phyloP scores from a whole-genome alignment of 2,329 filamentous ascomycete species.

The Iodosphaeria phyllophila region DNA sequence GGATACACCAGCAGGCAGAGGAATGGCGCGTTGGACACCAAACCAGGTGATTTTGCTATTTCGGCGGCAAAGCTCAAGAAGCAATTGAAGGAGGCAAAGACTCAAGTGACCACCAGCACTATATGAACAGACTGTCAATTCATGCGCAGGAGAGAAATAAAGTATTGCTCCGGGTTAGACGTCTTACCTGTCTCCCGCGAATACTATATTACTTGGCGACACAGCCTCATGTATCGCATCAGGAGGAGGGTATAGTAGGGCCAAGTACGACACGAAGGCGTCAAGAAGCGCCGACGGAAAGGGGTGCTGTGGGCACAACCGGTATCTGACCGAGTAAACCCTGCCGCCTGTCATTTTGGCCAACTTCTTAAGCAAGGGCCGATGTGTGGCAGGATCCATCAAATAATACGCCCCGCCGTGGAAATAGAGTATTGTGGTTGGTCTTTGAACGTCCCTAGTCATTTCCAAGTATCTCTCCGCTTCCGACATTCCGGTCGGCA shows the following conservation, averaged over 20 bases:
- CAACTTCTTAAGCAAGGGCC: constrained; percentile 36
- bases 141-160: too few relatives aligned
- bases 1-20: constrained; percentile 46
- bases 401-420: constrained; percentile 62
- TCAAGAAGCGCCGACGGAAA: constrained; percentile 63
- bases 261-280: constrained; percentile 52
- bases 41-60: constrained; percentile 36
- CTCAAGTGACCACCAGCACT: constrained; percentile 57
- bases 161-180: not conserved
- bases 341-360: constrained; percentile 49
- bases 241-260: constrained; percentile 51
- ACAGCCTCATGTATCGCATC: constrained; percentile 50
- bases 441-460: constrained; percentile 46
- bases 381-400: constrained; percentile 50
- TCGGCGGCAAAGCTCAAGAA: constrained; percentile 41
- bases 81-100: constrained; percentile 45
- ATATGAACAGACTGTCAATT: not conserved
- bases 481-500: constrained; percentile 41
- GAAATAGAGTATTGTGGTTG: constrained; percentile 51
- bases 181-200: constrained; percentile 47
- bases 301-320: constrained; percentile 53
- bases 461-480: constrained; percentile 44
- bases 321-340: constrained; percentile 55
- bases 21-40: constrained; percentile 35
- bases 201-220: constrained; percentile 43